phyloP scores from a whole-genome alignment of 1,284 basidiomycete genomes.

The Xerocomus nothofagi region DNA sequence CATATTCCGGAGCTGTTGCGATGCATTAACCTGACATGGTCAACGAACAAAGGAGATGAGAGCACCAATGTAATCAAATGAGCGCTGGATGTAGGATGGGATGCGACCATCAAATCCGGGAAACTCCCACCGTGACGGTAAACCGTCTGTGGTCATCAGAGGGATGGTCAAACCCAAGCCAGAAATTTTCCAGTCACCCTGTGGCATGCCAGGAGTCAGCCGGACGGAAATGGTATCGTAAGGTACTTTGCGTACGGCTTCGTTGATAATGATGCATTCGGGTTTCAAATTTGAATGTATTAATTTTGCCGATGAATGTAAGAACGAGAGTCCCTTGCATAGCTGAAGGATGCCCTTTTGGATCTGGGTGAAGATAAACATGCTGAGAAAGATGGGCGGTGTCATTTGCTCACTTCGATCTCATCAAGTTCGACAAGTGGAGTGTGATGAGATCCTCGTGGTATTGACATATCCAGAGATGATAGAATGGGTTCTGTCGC shows the following conservation, averaged over 20 bases:
- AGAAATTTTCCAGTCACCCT: constrained; percentile 99
- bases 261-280: constrained; percentile 85
- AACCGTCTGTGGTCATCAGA: constrained; percentile 69
- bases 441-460: constrained; percentile 54
- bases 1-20: constrained; percentile 88
- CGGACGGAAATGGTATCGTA: background rate
- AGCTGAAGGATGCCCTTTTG: constrained; percentile 96
- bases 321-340: constrained; percentile 89
- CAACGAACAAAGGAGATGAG: background rate
- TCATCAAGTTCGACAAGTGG: constrained; percentile 79
- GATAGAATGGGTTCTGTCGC: constrained; percentile 90
- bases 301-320: constrained; percentile 88
- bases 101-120: constrained; percentile 84
- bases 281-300: constrained; percentile 92
- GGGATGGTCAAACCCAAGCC: constrained; percentile 88
- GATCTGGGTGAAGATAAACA: constrained; percentile 56
- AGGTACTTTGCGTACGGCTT: constrained; percentile 57
- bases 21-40: constrained; percentile 4
- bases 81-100: constrained; percentile 83
- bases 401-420: constrained; percentile 76
- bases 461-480: constrained; percentile 74
- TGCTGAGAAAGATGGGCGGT: constrained; percentile 2
- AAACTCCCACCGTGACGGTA: constrained; percentile 81
- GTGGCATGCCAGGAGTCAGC: constrained; percentile 8
- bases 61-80: constrained; percentile 91